Evolutionary conservation across 495 filamentous ascomycete genomes (phyloP).

Genomic region (Endocarpon pusillum): DNA sequence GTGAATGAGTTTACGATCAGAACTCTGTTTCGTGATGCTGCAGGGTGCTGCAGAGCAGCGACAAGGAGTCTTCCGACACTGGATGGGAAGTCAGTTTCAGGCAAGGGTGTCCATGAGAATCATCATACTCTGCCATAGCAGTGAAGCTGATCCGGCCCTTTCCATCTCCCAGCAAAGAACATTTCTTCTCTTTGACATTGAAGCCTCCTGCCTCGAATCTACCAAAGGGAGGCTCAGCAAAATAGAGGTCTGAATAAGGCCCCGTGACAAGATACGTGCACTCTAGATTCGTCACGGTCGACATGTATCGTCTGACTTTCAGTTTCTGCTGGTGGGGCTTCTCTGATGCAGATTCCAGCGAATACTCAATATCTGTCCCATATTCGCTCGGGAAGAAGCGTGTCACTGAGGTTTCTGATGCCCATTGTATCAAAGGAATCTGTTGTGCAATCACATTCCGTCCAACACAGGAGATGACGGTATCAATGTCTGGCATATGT

Average conservation of each 20-base stretch:
- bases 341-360: conserved; percentile 37
- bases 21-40: conserved; percentile 32
- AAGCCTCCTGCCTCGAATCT: conserved; percentile 31
- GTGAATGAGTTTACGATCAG: conserved; percentile 58
- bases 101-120: not conserved
- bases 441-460: conserved; percentile 39
- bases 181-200: conserved; percentile 34
- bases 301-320: conserved; percentile 41
- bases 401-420: conserved; percentile 37
- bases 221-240: too few species aligned
- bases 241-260: conserved; percentile 50
- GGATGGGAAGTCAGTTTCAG: not conserved
- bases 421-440: conserved; percentile 39
- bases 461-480: conserved; percentile 47
- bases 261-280: conserved; percentile 55
- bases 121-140: conserved; percentile 47
- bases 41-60: conserved; percentile 36
- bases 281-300: conserved; percentile 33
- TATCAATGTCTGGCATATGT: conserved; percentile 33
- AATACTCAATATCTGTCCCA: conserved; percentile 58
- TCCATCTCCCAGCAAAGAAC: conserved; percentile 40
- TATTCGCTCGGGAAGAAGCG: conserved; percentile 61
- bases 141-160: conserved; percentile 43
- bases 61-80: conserved; percentile 52
- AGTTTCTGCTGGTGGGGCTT: conserved; percentile 56